Evolutionary conservation across 2,329 filamentous ascomycete species (phyloP), one percentile per base, ranked within the genome.

Genomic region (Colletotrichum tamarilloi): DNA sequence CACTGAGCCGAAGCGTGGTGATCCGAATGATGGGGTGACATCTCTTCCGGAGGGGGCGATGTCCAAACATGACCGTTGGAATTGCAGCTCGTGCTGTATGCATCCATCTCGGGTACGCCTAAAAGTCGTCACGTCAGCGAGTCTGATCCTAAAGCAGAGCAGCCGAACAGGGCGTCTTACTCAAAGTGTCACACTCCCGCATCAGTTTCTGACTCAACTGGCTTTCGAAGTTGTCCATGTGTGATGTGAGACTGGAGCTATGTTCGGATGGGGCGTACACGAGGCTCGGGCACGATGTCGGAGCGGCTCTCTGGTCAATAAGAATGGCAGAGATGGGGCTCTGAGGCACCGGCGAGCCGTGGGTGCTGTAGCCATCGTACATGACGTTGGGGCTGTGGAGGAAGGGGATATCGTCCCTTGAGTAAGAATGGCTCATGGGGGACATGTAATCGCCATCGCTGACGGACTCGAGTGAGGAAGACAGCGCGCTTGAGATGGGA

Each of bases 381-480:
- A 91, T 85, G 53, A 86, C 83, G 9, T 83, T 82, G 9, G 87
- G 86, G 78, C 87, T 89, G 76, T 87, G 84, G 68, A 89, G 81
- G 75, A 85, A 89, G 4, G 84, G 82, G 12, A 87, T 79, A 52
- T 89, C 87, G 46, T 89, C 87, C 74, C 86, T 89, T 81, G 74
- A 87, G 87, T 84, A 91, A 75, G 81, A 82, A 74, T 90, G 89
- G 79, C 85, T 87, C 75, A 92, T 84, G 9, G 90, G 90, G 4
- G 90, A 92, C 77, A 90, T 81, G 77, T 92, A 92, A 77, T 92
- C 90, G 72, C 89, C 86, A 30, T 92, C 90, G 78, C 89, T 91
- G 68, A 92, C 84, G 2, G 90, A 88, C 75, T 91, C 90, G 68
- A 90, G 84, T 0, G 88, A 89, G 0, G 87, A 86, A 1, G 88